Percentiles rank a stretch among this genome's conserved stretches.
Evolutionary conservation across 139 green algal species (phyloP).

Genomic region (Tetradesmus lagerheimii): DNA sequence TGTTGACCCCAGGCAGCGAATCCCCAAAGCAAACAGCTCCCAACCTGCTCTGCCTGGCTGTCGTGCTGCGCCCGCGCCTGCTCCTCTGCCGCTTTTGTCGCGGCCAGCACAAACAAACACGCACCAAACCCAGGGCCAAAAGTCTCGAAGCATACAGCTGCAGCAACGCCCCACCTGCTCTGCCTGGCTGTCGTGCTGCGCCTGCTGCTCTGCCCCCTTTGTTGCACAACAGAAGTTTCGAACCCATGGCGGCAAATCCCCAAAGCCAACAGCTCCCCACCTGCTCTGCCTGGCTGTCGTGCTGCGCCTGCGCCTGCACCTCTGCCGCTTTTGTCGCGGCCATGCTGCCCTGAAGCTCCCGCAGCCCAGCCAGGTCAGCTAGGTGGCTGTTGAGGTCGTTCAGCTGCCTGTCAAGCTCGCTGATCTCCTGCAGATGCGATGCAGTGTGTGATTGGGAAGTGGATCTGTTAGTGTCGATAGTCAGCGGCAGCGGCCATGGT

Average conservation of each 20-base stretch:
- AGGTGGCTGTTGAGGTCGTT: neutral
- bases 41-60: neutral
- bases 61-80: neutral
- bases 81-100: neutral
- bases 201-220: neutral
- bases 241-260: too few relatives aligned
- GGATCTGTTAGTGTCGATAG: too few relatives aligned
- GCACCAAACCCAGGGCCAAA: too few relatives aligned
- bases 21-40: too few relatives aligned
- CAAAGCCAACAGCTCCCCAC: neutral
- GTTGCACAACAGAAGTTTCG: too few relatives aligned
- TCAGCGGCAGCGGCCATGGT: too few relatives aligned
- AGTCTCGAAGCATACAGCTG: too few relatives aligned
- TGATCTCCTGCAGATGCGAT: neutral
- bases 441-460: too few relatives aligned
- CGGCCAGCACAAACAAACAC: too few relatives aligned
- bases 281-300: neutral
- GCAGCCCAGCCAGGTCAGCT: neutral
- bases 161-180: neutral
- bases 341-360: neutral
- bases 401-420: slow-evolving; percentile 33
- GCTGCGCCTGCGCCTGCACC: neutral
- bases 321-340: neutral
- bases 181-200: neutral
- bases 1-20: too few relatives aligned